Evolutionary conservation across 192 early-diverging fungal species (phyloP).

Genomic region (Helicostylum pulchrum): DNA sequence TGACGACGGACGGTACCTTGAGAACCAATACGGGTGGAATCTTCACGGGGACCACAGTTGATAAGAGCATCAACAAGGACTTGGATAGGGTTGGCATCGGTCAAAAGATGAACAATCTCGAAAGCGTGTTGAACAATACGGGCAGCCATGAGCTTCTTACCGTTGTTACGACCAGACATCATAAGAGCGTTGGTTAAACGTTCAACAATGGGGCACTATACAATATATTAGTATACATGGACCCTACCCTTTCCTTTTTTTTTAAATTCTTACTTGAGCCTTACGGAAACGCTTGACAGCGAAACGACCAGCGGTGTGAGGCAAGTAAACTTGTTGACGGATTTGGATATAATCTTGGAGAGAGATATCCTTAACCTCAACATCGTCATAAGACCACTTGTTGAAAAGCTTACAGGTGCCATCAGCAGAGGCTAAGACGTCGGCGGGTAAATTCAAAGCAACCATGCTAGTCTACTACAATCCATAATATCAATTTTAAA

Average conservation of each 20-base stretch:
- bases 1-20: constrained; percentile 98
- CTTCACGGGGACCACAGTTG: constrained; percentile 99
- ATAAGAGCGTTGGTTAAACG: constrained; percentile 98
- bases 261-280: constrained; percentile 64
- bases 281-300: constrained; percentile 97
- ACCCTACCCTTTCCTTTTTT: no score
- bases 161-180: constrained; percentile 99
- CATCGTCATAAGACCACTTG: constrained; percentile 88
- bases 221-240: no score
- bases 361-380: constrained; percentile 88
- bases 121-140: constrained; percentile 99
- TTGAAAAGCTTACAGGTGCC: constrained; percentile 68
- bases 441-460: constrained; percentile 56
- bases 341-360: constrained; percentile 91
- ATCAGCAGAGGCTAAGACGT: constrained; percentile 48
- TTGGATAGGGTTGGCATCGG: constrained; percentile 98
- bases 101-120: constrained; percentile 98
- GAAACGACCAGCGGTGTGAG: constrained; percentile 98
- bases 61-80: constrained; percentile 97
- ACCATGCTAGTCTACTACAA: constrained; percentile 31
- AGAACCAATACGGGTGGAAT: constrained; percentile 98
- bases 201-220: constrained; percentile 95
- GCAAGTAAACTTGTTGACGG: constrained; percentile 90
- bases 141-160: constrained; percentile 99
- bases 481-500: not conserved